phyloP scores from a whole-genome alignment of 1,139 yeast genomes.

The Yamadazyma sp. region DNA sequence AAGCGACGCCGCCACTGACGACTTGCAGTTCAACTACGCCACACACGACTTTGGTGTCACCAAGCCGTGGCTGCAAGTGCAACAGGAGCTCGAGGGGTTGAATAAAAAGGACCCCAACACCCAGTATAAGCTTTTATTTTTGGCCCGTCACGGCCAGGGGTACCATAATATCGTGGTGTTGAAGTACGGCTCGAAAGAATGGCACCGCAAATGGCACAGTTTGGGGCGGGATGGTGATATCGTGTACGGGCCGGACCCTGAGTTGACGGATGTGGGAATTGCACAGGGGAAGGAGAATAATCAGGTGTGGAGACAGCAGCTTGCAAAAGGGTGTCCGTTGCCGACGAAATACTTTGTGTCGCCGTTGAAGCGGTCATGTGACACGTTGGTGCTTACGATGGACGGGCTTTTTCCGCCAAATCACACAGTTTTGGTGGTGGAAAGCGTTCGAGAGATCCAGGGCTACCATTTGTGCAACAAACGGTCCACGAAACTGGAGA shows the following conservation, averaged over 20 bases:
- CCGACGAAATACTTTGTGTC: slow-evolving; percentile 60
- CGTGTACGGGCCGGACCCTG: slow-evolving; percentile 69
- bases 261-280: slow-evolving; percentile 58
- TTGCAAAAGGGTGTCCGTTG: slow-evolving; percentile 49
- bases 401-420: slow-evolving; percentile 33
- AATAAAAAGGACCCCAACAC: slow-evolving; percentile 35
- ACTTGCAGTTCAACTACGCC: slow-evolving; percentile 47
- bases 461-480: slow-evolving; percentile 72
- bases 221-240: slow-evolving; percentile 55
- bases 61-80: slow-evolving; percentile 51
- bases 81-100: slow-evolving; percentile 31
- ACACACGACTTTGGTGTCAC: slow-evolving; percentile 48
- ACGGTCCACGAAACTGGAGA: slow-evolving; percentile 40
- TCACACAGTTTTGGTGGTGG: slow-evolving; percentile 44
- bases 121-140: slow-evolving; percentile 54
- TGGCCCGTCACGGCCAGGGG: slow-evolving; percentile 82
- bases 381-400: slow-evolving; percentile 64
- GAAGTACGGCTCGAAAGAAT: slow-evolving; percentile 55
- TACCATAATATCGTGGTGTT: slow-evolving; percentile 63
- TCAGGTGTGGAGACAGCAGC: slow-evolving; percentile 44
- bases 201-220: slow-evolving; percentile 64
- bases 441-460: slow-evolving; percentile 63
- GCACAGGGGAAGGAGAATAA: slow-evolving; percentile 46
- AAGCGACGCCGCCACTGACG: slow-evolving; percentile 45
- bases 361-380: slow-evolving; percentile 64